These are phyloP conservation scores for Clausena lansium DNA, from an alignment of 345 rosid genomes.

Conservation along the genomic window DNA sequence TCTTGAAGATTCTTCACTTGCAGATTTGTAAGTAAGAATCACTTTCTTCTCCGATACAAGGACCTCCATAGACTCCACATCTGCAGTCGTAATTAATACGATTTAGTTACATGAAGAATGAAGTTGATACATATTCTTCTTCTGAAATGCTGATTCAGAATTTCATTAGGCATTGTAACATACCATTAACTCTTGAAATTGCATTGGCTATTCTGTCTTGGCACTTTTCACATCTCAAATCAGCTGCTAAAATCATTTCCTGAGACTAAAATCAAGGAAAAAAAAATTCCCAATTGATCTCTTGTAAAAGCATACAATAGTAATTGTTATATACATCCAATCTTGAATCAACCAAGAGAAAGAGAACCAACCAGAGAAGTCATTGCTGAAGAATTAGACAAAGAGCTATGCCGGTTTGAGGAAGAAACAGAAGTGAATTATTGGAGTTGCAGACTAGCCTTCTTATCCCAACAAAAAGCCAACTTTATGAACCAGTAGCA, in stretches of 20 bases:
- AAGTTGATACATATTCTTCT: too few relatives aligned
- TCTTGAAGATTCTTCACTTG: neutral
- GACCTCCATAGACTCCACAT: conserved; percentile 25
- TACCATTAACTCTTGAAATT: conserved; percentile 29
- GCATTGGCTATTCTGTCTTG: conserved; percentile 25
- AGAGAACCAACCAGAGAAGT: neutral
- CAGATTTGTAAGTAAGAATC: conserved; percentile 17
- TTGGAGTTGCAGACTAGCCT: neutral
- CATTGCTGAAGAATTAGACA: neutral
- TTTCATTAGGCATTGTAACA: neutral
- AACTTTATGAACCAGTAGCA: neutral
- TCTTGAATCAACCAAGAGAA: neutral
- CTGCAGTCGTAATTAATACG: conserved; percentile 6
- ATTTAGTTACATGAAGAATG: neutral
- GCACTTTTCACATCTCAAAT: conserved; percentile 27
- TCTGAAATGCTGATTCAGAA: too few relatives aligned
- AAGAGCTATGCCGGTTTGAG: neutral
- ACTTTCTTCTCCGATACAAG: conserved; percentile 28
- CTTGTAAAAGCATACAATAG: neutral
- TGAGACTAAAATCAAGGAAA: neutral
- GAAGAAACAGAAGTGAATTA: neutral
- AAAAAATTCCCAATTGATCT: neutral
- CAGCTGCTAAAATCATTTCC: conserved; percentile 33
- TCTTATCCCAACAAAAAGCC: neutral
- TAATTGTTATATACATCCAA: neutral